A percentile compares a stretch with the other conserved stretches of the same genome.
Evolutionary conservation across 305 asterid species (phyloP).

Genomic region (Plantago coronopus): DNA sequence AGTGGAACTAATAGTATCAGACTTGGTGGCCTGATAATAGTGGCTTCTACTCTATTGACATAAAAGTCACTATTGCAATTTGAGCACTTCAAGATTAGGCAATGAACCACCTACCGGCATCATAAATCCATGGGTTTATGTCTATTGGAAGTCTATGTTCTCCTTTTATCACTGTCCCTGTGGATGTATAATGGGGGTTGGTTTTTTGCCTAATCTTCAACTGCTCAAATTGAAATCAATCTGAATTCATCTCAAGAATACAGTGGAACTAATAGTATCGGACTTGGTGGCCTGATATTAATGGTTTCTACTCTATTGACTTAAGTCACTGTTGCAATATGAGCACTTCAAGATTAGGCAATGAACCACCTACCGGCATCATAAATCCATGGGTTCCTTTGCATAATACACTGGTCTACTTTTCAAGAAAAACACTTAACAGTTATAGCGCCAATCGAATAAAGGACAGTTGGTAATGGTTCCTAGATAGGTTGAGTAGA

Average conservation of each 20-base stretch:
- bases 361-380: constrained; percentile 3
- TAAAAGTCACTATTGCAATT: neutral
- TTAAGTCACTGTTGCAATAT: neutral
- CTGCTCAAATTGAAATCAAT: neutral
- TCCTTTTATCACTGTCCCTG: too few species aligned
- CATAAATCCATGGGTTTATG: neutral
- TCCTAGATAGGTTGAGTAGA: too few species aligned
- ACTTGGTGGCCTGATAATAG: too few species aligned
- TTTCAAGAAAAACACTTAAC: too few species aligned
- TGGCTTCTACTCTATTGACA: neutral
- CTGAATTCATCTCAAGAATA: neutral
- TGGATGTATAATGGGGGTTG: neutral
- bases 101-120: constrained; percentile 3
- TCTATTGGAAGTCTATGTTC: neutral
- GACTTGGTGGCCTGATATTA: too few species aligned
- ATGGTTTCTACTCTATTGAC: neutral
- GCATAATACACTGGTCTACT: too few species aligned
- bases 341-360: neutral
- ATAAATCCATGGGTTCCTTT: neutral
- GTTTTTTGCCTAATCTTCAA: neutral
- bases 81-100: neutral
- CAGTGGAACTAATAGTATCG: neutral
- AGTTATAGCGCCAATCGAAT: too few species aligned
- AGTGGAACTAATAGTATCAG: neutral
- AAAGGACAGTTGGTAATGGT: too few species aligned